Percentiles rank a stretch among this genome's conserved stretches.
phyloP scores from a whole-genome alignment of 768 basidiomycete species.

The Hericium alpestre region DNA sequence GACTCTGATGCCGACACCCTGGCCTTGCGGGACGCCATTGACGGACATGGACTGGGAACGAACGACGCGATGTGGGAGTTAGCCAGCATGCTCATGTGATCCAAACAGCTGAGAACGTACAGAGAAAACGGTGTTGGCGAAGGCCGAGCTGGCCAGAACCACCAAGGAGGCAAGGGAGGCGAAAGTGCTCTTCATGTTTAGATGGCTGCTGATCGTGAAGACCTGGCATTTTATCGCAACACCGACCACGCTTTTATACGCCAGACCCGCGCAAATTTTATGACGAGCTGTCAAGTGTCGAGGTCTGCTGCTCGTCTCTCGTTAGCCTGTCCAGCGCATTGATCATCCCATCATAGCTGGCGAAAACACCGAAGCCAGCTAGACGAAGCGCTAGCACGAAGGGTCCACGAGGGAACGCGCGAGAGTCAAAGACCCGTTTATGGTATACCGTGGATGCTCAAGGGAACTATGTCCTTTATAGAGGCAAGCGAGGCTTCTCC shows the following conservation, averaged over 20 bases:
- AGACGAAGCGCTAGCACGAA: neutral
- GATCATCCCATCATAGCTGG: neutral
- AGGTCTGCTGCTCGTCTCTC: neutral
- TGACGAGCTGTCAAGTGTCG: neutral
- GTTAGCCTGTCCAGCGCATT: neutral
- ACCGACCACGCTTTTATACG: neutral
- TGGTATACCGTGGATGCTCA: neutral
- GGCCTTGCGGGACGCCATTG: slow-evolving; percentile 40
- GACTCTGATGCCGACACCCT: slow-evolving; percentile 33
- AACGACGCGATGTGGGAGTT: neutral
- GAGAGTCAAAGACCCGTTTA: neutral
- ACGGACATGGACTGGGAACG: slow-evolving; percentile 33
- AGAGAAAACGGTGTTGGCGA: neutral
- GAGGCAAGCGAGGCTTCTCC: neutral
- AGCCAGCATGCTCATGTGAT: neutral
- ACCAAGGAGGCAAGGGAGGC: neutral
- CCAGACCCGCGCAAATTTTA: neutral
- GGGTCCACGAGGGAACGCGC: neutral
- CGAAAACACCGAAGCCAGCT: neutral
- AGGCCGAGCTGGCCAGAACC: neutral
- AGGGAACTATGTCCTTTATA: neutral
- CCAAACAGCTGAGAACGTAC: neutral
- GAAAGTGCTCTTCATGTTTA: neutral
- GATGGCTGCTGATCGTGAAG: neutral
- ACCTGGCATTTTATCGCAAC: neutral